These are phyloP conservation scores for Fusarium clavum DNA, from an alignment of 2,329 filamentous ascomycete genomes.

Conservation along the genomic window DNA sequence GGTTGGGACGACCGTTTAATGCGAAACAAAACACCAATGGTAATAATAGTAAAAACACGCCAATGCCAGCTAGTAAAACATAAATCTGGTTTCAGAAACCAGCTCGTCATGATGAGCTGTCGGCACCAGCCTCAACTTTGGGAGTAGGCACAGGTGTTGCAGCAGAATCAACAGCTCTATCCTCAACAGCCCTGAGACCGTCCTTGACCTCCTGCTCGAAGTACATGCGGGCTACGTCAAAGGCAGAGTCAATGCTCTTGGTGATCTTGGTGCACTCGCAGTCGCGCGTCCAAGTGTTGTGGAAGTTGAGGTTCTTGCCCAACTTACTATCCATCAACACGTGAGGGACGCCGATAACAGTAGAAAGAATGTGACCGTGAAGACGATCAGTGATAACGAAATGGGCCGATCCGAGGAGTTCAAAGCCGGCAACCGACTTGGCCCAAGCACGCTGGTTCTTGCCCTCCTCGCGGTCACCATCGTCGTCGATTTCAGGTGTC, in stretches of 20 bases:
- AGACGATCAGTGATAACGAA: conserved; percentile 46
- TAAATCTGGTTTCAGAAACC: conserved; percentile 16
- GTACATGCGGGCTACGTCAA: conserved; percentile 41
- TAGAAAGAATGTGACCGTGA: conserved; percentile 45
- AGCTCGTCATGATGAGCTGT: conserved; percentile 21
- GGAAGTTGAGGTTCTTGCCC: conserved; percentile 48
- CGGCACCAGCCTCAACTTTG: neutral
- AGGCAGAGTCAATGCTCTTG: conserved; percentile 38
- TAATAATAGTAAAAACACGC: conserved; percentile 12
- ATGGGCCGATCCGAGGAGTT: conserved; percentile 42
- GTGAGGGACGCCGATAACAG: conserved; percentile 45
- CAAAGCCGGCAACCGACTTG: conserved; percentile 44
- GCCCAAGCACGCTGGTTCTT: conserved; percentile 47
- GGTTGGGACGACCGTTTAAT: conserved; percentile 19
- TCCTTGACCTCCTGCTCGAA: conserved; percentile 35
- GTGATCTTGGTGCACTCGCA: conserved; percentile 44
- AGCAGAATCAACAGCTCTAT: conserved; percentile 8
- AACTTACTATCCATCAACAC: conserved; percentile 47
- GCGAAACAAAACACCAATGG: conserved; percentile 17
- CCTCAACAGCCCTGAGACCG: conserved; percentile 11
- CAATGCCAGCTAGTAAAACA: conserved; percentile 25
- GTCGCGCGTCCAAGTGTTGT: conserved; percentile 46
- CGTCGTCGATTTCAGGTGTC: conserved; percentile 40
- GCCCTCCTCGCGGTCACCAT: conserved; percentile 32
- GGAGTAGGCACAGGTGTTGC: conserved; percentile 12